Base-by-base conservation (phyloP, 164 flowering plant species). In the Vitis vinifera region DNA sequence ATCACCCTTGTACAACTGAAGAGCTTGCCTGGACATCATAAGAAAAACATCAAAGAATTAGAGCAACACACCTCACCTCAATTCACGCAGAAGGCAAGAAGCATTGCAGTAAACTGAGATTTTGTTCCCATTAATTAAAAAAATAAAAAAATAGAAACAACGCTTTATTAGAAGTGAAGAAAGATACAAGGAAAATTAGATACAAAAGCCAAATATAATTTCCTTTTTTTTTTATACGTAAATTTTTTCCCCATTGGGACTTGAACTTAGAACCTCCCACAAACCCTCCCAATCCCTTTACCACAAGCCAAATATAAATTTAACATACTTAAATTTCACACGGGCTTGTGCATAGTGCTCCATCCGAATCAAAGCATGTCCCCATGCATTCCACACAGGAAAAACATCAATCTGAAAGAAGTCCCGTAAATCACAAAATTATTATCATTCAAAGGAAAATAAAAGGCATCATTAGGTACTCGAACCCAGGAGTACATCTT, bases 311-410 rank as follows among this genome's bases (percentile, higher is more conserved):
- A 37, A 53, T 12, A 17, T 27, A 67, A 62, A 30, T 51, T 30
- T 17, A 56, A 75, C 90, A 47, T 83, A 95, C 99, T 89, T 93
- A 75, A 96, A 96, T 74, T 96, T 96, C 50, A 91, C 98, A 65
- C 99, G 97, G 73, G 99, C 99, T 85, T 96, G 99, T 62, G 88
- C 84, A 85, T 93, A 93, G 72, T 81, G 98, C 69, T 93, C 99
- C 95, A 90, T 93, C 76, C 93, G 89, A 71, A 93, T 81, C 73
- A 95, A 86, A 75, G 99, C 99, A 87, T 86, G 93, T 11, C 99
- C 99, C 99, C 99, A 95, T 59, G 98, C 89, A 83, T 83, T 91
- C 99, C 99, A 95, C 9, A 95, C 99, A 29, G 97, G 95, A 78
- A 93, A 90, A 70, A 86, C 90, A 82, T 95, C 97, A 78, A 95